Evolutionary conservation across 352 stramenopile species (phyloP).

Genomic region (Globisporangium spiculum): DNA sequence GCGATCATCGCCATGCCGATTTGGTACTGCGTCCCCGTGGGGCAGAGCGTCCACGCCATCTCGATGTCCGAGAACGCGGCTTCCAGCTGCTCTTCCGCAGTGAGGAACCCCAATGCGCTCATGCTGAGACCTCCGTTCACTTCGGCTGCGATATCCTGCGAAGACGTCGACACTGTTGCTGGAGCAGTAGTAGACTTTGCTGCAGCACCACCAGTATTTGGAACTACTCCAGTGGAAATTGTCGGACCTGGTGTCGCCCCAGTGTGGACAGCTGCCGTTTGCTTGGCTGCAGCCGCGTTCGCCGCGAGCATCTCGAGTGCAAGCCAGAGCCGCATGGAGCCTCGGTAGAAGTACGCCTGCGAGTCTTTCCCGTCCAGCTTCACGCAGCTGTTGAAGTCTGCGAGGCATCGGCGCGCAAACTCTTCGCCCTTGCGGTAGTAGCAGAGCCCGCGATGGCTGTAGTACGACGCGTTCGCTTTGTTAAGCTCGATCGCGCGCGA

Average conservation of each 20-base stretch:
- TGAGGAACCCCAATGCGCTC: constrained; percentile 19
- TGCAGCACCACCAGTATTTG: neutral
- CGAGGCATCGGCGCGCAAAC: constrained; percentile 52
- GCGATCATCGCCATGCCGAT: constrained; percentile 77
- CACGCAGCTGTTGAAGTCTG: constrained; percentile 71
- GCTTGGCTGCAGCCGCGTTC: neutral
- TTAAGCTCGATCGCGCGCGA: constrained; percentile 67
- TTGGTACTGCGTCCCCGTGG: constrained; percentile 43
- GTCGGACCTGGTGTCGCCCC: neutral
- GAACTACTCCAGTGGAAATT: neutral
- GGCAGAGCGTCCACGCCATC: constrained; percentile 63
- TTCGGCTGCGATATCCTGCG: constrained; percentile 11
- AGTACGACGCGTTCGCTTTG: constrained; percentile 52
- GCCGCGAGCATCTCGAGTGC: constrained; percentile 40
- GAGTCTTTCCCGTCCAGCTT: constrained; percentile 72
- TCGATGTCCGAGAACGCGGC: constrained; percentile 74
- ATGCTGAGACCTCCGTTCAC: constrained; percentile 14
- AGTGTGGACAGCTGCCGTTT: neutral
- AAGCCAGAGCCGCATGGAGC: constrained; percentile 60
- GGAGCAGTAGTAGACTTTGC: neutral
- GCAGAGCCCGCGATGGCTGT: constrained; percentile 62
- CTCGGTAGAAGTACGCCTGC: constrained; percentile 75
- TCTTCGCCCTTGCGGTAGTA: constrained; percentile 62
- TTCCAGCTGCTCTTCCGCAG: constrained; percentile 54
- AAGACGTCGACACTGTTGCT: neutral